These are phyloP conservation scores for Protea cynaroides DNA, from an alignment of 164 flowering plant genomes.

Conservation along the genomic window DNA sequence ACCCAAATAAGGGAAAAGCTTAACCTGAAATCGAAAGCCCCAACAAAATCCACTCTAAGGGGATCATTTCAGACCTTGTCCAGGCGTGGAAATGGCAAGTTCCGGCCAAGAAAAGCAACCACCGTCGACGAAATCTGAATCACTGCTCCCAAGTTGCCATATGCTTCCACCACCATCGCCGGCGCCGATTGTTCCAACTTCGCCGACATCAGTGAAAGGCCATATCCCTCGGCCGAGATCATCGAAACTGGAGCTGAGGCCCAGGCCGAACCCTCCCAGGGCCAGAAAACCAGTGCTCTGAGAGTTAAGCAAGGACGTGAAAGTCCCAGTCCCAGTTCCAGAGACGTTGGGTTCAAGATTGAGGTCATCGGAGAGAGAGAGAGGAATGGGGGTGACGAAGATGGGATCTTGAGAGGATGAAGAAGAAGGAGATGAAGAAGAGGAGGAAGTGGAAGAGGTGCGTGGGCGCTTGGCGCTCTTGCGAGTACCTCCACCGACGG, in stretches of 20 bases:
- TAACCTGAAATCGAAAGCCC: too few relatives aligned
- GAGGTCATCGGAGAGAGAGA: conserved; percentile 12
- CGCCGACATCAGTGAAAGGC: conserved; percentile 32
- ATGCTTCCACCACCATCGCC: conserved; percentile 17
- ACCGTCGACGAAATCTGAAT: conserved; percentile 29
- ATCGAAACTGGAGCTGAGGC: conserved; percentile 37
- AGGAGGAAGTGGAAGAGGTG: conserved; percentile 16
- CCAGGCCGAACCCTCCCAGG: conserved; percentile 52
- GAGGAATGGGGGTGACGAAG: conserved; percentile 16
- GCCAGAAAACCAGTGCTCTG: conserved; percentile 30
- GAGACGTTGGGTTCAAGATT: conserved; percentile 6
- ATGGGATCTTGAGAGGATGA: conserved; percentile 4
- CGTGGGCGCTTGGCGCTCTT: conserved; percentile 55
- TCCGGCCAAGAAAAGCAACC: conserved; percentile 58
- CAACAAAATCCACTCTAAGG: too few relatives aligned
- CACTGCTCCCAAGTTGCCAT: conserved; percentile 52
- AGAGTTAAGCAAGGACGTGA: conserved; percentile 44
- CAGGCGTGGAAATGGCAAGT: conserved; percentile 50
- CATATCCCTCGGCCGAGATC: conserved; percentile 38
- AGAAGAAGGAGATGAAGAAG: conserved; percentile 14
- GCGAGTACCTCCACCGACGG: conserved; percentile 64
- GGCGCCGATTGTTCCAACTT: conserved; percentile 4
- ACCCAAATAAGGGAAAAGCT: background rate
- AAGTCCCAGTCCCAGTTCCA: conserved; percentile 38
- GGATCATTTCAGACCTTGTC: conserved; percentile 11